Conservation (phyloP, 2,329 filamentous ascomycete genomes). For the Sphaerulina musiva region DNA sequence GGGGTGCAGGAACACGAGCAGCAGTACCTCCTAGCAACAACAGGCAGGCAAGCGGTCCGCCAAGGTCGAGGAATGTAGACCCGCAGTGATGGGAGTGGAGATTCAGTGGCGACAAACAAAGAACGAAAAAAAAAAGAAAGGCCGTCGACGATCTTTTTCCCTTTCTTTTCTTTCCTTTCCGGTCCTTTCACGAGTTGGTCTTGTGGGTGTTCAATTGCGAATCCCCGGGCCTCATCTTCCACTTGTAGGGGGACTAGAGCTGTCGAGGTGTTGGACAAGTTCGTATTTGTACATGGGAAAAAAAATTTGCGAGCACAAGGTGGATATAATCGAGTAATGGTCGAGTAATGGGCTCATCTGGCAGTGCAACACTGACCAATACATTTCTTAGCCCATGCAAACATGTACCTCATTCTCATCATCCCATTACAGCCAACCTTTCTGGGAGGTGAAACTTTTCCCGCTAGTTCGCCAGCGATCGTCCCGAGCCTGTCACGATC, state of each 20-base stretch:
- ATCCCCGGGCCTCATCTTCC: neutral
- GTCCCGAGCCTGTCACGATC: neutral
- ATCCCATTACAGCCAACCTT: too few relatives aligned
- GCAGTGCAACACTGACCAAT: neutral
- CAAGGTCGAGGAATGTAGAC: too few relatives aligned
- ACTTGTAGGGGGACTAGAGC: neutral
- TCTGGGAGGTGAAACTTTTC: neutral
- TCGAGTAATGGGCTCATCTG: slow-evolving; percentile 8
- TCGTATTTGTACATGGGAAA: slow-evolving; percentile 1
- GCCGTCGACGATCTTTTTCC: too few relatives aligned
- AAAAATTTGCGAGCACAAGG: neutral
- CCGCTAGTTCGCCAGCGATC: neutral
- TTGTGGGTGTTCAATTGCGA: slow-evolving; percentile 12
- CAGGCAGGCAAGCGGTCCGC: too few relatives aligned
- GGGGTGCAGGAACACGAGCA: neutral
- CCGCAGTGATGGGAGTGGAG: too few relatives aligned
- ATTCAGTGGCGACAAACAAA: too few relatives aligned
- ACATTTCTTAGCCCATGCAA: neutral
- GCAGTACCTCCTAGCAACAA: too few relatives aligned
- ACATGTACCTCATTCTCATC: neutral
- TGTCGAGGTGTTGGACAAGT: neutral
- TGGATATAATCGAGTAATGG: slow-evolving; percentile 13
- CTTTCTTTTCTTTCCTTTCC: too few relatives aligned
- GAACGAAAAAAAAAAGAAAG: too few relatives aligned
- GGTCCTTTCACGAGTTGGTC: slow-evolving; percentile 17